Evolutionary conservation across 106 monocot species (phyloP).

Genomic region (Allium sativum): DNA sequence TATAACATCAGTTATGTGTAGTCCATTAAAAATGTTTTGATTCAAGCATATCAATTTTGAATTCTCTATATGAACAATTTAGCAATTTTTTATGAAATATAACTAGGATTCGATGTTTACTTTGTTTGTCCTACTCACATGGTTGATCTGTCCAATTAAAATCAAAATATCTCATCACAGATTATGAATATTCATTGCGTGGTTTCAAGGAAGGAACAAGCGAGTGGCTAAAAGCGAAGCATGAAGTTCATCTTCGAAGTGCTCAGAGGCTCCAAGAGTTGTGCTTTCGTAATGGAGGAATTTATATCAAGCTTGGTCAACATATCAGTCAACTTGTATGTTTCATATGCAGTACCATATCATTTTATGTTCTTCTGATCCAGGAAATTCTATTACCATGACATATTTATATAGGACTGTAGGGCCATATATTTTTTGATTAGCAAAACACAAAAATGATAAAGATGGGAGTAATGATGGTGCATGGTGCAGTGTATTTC

Average conservation of each 20-base stretch:
- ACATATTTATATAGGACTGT: too few species aligned
- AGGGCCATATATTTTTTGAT: too few species aligned
- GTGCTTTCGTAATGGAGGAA: constrained; percentile 91
- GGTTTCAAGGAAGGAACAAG: constrained; percentile 57
- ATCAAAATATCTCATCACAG: constrained; percentile 11
- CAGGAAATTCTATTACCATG: too few species aligned
- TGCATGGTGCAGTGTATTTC: too few species aligned
- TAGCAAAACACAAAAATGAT: too few species aligned
- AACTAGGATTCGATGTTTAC: not conserved
- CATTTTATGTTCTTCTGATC: too few species aligned
- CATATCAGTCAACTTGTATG: constrained; percentile 78
- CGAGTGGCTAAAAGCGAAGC: constrained; percentile 47
- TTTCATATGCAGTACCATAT: not conserved
- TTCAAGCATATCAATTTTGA: not conserved
- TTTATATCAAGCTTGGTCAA: constrained; percentile 97
- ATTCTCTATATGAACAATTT: not conserved
- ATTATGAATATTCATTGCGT: constrained; percentile 66
- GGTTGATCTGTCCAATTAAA: too few species aligned
- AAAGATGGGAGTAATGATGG: too few species aligned
- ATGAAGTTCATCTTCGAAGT: constrained; percentile 58
- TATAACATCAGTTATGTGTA: not conserved
- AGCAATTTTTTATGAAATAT: not conserved
- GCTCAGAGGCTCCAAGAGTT: constrained; percentile 67
- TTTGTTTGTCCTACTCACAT: not conserved
- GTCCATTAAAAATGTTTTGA: not conserved